Evolutionary conservation across 192 early-diverging fungal genomes (phyloP).

Genomic region (Physocladia obscura): DNA sequence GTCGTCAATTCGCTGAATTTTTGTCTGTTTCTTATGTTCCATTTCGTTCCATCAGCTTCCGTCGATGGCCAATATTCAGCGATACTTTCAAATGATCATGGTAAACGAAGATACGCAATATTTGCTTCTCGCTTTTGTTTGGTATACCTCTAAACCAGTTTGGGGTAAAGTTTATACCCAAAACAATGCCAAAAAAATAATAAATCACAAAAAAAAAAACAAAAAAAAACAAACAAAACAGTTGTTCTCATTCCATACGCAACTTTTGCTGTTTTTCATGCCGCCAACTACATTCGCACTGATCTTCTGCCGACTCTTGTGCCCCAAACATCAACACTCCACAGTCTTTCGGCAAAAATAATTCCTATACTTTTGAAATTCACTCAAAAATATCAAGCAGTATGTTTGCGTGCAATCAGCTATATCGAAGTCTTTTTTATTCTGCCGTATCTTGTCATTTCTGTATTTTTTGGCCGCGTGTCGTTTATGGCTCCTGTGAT

Average conservation of each 20-base stretch:
- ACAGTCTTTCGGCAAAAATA: constrained; percentile 44
- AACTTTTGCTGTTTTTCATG: constrained; percentile 76
- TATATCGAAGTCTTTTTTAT: constrained; percentile 71
- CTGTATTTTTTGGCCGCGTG: constrained; percentile 44
- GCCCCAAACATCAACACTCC: constrained; percentile 45
- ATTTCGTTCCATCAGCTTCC: constrained; percentile 51
- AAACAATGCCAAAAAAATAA: constrained; percentile 10
- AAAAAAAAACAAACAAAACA: too few relatives aligned
- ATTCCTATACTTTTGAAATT: constrained; percentile 53
- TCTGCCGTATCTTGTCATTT: constrained; percentile 58
- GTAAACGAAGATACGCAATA: constrained; percentile 80
- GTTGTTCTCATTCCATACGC: constrained; percentile 75
- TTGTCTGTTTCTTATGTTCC: constrained; percentile 19
- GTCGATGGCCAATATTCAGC: constrained; percentile 47
- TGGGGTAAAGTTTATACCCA: constrained; percentile 58
- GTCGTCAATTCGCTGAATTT: too few relatives aligned
- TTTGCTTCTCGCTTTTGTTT: constrained; percentile 66
- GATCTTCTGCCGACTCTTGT: constrained; percentile 66
- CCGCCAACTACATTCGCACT: constrained; percentile 66
- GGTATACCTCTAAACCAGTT: constrained; percentile 69
- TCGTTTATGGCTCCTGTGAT: constrained; percentile 60
- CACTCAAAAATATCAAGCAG: constrained; percentile 54
- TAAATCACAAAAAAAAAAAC: too few relatives aligned
- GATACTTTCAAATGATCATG: constrained; percentile 62
- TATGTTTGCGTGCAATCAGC: constrained; percentile 63